Evolutionary conservation across 2,329 filamentous ascomycete species (phyloP).

Genomic region (Rhynchosporium agropyri): DNA sequence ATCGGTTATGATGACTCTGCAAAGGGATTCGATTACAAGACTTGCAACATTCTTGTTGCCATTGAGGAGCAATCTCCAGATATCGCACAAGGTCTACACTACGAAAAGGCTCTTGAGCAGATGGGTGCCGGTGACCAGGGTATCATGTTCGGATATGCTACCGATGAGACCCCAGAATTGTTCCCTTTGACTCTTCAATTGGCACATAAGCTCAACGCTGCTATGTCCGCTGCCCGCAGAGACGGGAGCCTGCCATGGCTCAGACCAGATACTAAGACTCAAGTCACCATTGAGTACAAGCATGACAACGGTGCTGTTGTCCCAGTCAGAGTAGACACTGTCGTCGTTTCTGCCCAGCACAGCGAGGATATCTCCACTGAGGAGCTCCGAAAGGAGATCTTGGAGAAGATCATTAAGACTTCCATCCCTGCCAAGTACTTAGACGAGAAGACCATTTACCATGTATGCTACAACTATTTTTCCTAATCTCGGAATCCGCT

Average conservation of each 20-base stretch:
- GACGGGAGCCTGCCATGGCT: slow-evolving; percentile 91
- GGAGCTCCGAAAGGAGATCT: slow-evolving; percentile 89
- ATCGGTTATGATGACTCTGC: slow-evolving; percentile 96
- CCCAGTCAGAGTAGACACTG: slow-evolving; percentile 90
- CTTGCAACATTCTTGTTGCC: slow-evolving; percentile 95
- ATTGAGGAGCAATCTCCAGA: slow-evolving; percentile 99
- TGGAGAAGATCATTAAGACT: slow-evolving; percentile 95
- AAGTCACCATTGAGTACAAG: slow-evolving; percentile 98
- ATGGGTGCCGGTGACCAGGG: slow-evolving; percentile 99
- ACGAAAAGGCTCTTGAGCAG: slow-evolving; percentile 95
- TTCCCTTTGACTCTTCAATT: slow-evolving; percentile 92
- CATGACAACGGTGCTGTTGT: slow-evolving; percentile 94
- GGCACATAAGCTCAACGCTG: slow-evolving; percentile 95
- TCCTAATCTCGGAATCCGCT: slow-evolving; percentile 5
- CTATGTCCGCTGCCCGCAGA: slow-evolving; percentile 87
- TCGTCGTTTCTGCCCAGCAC: slow-evolving; percentile 97
- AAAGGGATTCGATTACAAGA: slow-evolving; percentile 99
- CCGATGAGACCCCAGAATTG: slow-evolving; percentile 97
- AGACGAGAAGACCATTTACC: slow-evolving; percentile 92
- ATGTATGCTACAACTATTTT: slow-evolving; percentile 60
- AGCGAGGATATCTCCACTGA: slow-evolving; percentile 85
- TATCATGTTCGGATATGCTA: slow-evolving; percentile 99
- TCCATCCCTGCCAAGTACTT: slow-evolving; percentile 92
- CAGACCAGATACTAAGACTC: slow-evolving; percentile 98
- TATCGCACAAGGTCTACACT: slow-evolving; percentile 98